Base-by-base conservation (phyloP, 148 eudicot species). In the Oxyria digyna region DNA sequence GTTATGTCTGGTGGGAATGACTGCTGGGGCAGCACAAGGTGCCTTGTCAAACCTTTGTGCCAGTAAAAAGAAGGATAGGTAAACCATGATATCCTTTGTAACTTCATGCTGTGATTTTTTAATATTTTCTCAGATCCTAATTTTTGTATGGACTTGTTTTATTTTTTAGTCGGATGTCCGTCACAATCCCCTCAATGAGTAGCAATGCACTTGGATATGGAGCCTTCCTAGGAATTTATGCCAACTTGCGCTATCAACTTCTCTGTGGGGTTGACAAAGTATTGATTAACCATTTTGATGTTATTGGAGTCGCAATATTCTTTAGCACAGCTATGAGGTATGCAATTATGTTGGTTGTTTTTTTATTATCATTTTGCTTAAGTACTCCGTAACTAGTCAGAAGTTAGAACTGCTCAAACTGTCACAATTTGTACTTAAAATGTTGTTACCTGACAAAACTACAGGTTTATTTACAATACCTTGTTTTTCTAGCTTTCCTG, bases 181-280 rank as follows among this genome's bases (percentile, higher is more conserved):
- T 90, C 71, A 83, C 92, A 33, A 74, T 79, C 54, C 98, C 98
- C 63, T 69, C 91, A 52, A 89, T 91, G 72, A 85, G 82, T 79
- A 77, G 81, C 33, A 90, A 86, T 84, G 90, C 97, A 31, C 96
- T 90, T 57, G 97, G 97, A 77, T 87, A 89, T 55, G 97, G 97
- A 66, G 96, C 96, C 69, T 94, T 94, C 78, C 91, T 94, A 38
- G 91, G 89, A 35, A 71, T 94, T 37, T 85, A 88, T 75, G 87
- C 97, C 50, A 94, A 94, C 74, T 73, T 90, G 71, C 88, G 97
- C 10, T 84, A 94, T 79, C 98, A 94, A 79, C 79, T 94, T 37
- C 69, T 94, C 27, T 88, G 84, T 79, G 98, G 98, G 67, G 55
- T 88, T 67, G 98, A 94, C 52, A 82, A 83, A 79, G 83, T 82